Conservation (phyloP, 108 stramenopile genomes). For the Schizochytrium sp. region DNA sequence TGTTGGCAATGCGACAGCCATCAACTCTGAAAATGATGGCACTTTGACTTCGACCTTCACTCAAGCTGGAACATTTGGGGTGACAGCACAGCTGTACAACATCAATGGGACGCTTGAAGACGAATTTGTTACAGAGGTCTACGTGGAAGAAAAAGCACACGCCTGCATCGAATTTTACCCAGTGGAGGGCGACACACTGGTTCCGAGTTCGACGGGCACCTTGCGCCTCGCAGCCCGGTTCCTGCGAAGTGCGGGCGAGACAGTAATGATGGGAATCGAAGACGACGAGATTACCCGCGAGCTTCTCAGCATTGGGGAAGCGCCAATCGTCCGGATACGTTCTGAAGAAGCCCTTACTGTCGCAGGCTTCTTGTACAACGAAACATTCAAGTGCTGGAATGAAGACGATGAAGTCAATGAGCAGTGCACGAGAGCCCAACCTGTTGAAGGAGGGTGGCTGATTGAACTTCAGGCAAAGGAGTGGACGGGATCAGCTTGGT, state of each 20-base stretch:
- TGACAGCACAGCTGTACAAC: neutral
- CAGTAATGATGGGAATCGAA: neutral
- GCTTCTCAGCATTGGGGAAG: neutral
- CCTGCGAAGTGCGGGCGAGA: neutral
- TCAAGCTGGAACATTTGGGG: neutral
- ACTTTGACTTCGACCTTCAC: neutral
- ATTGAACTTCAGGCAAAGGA: too few species aligned
- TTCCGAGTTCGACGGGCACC: neutral
- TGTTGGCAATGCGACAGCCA: neutral
- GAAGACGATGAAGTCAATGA: too few species aligned
- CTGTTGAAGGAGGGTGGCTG: too few species aligned
- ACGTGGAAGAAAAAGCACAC: neutral
- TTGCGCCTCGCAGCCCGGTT: neutral
- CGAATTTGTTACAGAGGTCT: neutral
- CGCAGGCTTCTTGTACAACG: neutral
- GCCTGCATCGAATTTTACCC: neutral
- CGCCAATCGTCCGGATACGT: neutral
- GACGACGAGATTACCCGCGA: neutral
- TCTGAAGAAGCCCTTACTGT: neutral
- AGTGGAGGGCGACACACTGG: neutral
- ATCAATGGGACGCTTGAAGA: neutral
- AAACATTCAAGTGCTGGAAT: too few species aligned
- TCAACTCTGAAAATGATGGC: neutral
- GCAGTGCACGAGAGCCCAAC: too few species aligned
- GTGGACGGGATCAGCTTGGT: too few species aligned